phyloP scores from a whole-genome alignment of 306 rosid genomes.

The Spatholobus suberectus region DNA sequence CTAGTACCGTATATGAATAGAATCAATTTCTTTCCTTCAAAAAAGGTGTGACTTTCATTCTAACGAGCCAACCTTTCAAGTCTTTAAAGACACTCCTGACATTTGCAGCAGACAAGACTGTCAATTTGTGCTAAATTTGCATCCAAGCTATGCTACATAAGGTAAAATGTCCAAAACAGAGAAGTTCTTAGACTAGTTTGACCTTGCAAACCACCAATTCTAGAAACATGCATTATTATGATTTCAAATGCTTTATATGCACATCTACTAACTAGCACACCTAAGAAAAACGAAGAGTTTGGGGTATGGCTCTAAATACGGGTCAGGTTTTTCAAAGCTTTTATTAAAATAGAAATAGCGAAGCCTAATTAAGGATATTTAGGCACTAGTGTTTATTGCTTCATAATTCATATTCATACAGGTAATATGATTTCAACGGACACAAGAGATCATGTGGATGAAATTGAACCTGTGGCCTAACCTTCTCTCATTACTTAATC shows the following conservation, averaged over 20 bases:
- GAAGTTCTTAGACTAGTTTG: constrained; percentile 11
- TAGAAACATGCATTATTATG: not conserved
- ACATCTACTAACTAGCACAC: not conserved
- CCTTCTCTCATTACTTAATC: too few species aligned
- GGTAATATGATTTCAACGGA: too few species aligned
- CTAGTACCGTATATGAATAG: not conserved
- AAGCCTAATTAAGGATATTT: not conserved
- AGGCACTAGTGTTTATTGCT: too few species aligned
- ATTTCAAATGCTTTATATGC: constrained; percentile 42
- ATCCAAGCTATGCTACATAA: constrained; percentile 22
- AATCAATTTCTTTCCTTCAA: not conserved
- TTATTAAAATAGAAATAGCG: not conserved
- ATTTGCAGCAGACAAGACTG: not conserved
- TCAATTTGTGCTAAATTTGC: constrained; percentile 12
- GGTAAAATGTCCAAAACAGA: constrained; percentile 35
- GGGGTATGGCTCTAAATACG: not conserved
- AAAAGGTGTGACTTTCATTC: not conserved
- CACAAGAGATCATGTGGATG: too few species aligned
- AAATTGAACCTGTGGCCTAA: too few species aligned
- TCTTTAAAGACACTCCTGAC: constrained; percentile 25
- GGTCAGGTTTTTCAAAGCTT: not conserved
- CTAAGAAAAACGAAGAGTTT: not conserved
- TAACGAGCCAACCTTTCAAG: constrained; percentile 8
- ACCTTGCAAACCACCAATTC: constrained; percentile 7
- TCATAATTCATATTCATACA: too few species aligned